Percentiles rank a stretch among this genome's conserved stretches.
Conservation (phyloP, 208 protist species). For the Crithidia mellificae region DNA sequence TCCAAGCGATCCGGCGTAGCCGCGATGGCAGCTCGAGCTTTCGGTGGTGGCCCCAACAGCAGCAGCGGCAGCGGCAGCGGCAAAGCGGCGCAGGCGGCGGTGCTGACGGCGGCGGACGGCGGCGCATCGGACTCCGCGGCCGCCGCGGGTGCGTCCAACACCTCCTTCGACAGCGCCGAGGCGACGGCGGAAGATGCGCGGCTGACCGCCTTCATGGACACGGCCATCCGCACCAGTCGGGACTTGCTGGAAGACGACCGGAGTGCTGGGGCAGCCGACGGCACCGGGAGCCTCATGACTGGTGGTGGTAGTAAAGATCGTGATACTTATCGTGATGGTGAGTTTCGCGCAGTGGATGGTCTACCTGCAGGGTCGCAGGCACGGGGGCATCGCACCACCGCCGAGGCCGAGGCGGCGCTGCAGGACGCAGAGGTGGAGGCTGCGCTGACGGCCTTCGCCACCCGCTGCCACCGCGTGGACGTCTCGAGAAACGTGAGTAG, state of each 20-base stretch:
- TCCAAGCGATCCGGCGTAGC: no score
- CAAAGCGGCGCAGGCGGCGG: not conserved
- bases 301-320: no score
- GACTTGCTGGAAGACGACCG: conserved; percentile 43
- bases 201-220: conserved; percentile 42
- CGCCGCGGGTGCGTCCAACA: not conserved
- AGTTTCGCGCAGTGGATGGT: no score
- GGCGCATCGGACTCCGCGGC: conserved; percentile 1
- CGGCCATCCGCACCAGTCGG: conserved; percentile 38
- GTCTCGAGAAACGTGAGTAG: not conserved
- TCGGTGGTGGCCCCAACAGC: no score
- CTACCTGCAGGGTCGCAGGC: no score
- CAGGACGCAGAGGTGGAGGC: conserved; percentile 33
- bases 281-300: no score
- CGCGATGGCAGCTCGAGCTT: no score
- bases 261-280: no score
- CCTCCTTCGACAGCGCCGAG: not conserved
- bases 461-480: not conserved
- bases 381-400: not conserved
- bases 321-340: no score
- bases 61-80: no score
- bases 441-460: conserved; percentile 16
- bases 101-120: not conserved
- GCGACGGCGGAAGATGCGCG: conserved; percentile 12
- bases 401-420: not conserved